These are phyloP conservation scores for Fusarium buharicum DNA, from an alignment of 2,329 filamentous ascomycete species.

Conservation along the genomic window DNA sequence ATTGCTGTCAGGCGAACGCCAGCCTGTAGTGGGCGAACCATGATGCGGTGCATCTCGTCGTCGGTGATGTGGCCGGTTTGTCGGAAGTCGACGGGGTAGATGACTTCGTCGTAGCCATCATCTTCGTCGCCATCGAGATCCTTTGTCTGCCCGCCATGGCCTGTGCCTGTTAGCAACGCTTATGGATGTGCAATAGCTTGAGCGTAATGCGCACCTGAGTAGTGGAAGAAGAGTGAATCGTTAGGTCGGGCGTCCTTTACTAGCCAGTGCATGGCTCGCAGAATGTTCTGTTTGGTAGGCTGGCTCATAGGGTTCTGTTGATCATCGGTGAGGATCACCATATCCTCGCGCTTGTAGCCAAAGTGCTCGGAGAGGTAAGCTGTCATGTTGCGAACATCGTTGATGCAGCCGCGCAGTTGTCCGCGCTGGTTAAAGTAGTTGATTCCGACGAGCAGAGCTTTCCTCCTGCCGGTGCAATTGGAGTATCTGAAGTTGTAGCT, in stretches of 20 bases:
- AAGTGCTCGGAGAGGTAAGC: constrained; percentile 88
- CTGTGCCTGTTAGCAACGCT: constrained; percentile 51
- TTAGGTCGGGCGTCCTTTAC: constrained; percentile 93
- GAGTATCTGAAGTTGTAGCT: constrained; percentile 91
- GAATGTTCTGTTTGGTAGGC: constrained; percentile 93
- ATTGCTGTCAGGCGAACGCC: constrained; percentile 71
- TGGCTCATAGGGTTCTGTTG: constrained; percentile 98
- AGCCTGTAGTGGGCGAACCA: constrained; percentile 66
- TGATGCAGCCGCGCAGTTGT: constrained; percentile 92
- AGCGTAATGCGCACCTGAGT: constrained; percentile 74
- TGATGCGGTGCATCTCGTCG: constrained; percentile 83
- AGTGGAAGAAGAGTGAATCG: constrained; percentile 97
- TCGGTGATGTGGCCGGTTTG: constrained; percentile 84
- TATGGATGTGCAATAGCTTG: not conserved
- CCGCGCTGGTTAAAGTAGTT: constrained; percentile 96
- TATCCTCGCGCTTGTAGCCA: constrained; percentile 93
- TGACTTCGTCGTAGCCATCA: constrained; percentile 84
- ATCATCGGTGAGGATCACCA: constrained; percentile 96
- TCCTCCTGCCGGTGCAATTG: constrained; percentile 86
- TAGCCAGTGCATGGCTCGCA: constrained; percentile 97
- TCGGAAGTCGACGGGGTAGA: constrained; percentile 84
- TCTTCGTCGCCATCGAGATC: constrained; percentile 83
- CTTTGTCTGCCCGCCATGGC: constrained; percentile 83
- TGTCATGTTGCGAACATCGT: constrained; percentile 98
- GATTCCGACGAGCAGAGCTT: constrained; percentile 92